Evolutionary conservation across 495 filamentous ascomycete genomes (phyloP).

Genomic region (Aspergillus biplanus): DNA sequence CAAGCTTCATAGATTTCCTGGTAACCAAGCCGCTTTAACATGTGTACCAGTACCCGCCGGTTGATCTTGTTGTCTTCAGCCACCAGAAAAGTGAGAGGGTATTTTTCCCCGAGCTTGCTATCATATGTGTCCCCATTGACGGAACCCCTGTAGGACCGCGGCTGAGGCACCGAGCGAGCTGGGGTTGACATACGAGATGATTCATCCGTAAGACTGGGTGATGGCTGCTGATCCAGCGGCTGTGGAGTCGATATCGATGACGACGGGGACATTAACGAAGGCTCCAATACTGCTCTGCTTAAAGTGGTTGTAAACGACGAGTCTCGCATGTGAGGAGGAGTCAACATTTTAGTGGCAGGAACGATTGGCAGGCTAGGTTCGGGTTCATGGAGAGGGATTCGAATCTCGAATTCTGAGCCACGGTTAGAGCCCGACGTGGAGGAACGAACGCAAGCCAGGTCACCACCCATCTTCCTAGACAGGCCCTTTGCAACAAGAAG

Average conservation of each 20-base stretch:
- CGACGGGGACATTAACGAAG: slow-evolving; percentile 28
- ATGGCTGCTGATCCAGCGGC: slow-evolving; percentile 38
- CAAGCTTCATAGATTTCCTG: slow-evolving; percentile 66
- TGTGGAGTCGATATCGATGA: slow-evolving; percentile 28
- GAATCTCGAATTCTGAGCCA: slow-evolving; percentile 77
- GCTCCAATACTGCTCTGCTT: slow-evolving; percentile 30
- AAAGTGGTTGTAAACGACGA: slow-evolving; percentile 30
- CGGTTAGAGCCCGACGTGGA: slow-evolving; percentile 67
- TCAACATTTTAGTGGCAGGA: slow-evolving; percentile 35
- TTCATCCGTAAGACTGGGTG: slow-evolving; percentile 39
- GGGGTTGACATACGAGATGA: slow-evolving; percentile 34
- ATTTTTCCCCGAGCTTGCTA: slow-evolving; percentile 56
- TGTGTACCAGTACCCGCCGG: slow-evolving; percentile 70
- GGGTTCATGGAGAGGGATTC: slow-evolving; percentile 62
- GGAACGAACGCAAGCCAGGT: slow-evolving; percentile 69
- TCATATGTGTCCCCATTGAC: slow-evolving; percentile 39
- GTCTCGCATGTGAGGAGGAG: slow-evolving; percentile 32
- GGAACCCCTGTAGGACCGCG: slow-evolving; percentile 23
- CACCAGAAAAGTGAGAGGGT: slow-evolving; percentile 72
- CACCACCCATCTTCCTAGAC: slow-evolving; percentile 74
- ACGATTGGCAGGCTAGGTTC: slow-evolving; percentile 42
- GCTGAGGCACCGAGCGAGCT: slow-evolving; percentile 28
- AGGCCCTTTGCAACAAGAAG: slow-evolving; percentile 78
- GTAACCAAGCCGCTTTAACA: slow-evolving; percentile 74
- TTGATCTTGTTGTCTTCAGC: slow-evolving; percentile 84